Percentiles rank a stretch among this genome's conserved stretches.
phyloP scores from a whole-genome alignment of 2,329 filamentous ascomycete genomes.

The Apiospora arundinis region DNA sequence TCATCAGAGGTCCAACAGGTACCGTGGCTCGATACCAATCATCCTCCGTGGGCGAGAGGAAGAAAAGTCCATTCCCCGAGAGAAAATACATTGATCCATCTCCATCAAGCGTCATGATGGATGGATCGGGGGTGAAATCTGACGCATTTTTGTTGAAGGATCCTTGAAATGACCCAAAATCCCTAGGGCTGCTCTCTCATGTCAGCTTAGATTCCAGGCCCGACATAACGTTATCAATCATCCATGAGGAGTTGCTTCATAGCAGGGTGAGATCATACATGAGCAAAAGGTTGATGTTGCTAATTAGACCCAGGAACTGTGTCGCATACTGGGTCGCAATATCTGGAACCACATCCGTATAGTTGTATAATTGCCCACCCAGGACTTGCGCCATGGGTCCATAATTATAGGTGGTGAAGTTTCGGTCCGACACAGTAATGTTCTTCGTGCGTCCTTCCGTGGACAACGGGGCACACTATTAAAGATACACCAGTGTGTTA shows the following conservation, averaged over 20 bases:
- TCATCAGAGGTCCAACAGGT: neutral
- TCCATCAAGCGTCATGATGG: constrained; percentile 3
- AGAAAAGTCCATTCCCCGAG: constrained; percentile 28
- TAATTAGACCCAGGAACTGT: neutral
- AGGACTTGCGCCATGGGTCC: neutral
- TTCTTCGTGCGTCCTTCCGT: neutral
- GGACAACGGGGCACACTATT: neutral
- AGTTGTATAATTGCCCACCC: neutral
- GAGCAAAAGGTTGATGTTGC: neutral
- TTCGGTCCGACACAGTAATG: neutral
- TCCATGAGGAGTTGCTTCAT: neutral
- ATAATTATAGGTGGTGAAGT: neutral
- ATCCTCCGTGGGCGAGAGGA: constrained; percentile 24
- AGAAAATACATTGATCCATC: constrained; percentile 26
- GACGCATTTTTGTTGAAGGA: neutral
- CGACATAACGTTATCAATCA: no score
- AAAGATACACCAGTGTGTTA: neutral
- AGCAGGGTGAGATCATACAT: neutral
- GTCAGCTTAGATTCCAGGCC: no score
- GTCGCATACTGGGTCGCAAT: neutral
- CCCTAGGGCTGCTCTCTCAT: neutral
- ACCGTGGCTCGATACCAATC: constrained; percentile 30
- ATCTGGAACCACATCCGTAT: neutral
- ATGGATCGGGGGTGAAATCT: constrained; percentile 20
- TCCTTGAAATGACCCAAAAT: neutral